Base-by-base conservation (phyloP, 495 filamentous ascomycete genomes). In the Bathelium albidoporum region DNA sequence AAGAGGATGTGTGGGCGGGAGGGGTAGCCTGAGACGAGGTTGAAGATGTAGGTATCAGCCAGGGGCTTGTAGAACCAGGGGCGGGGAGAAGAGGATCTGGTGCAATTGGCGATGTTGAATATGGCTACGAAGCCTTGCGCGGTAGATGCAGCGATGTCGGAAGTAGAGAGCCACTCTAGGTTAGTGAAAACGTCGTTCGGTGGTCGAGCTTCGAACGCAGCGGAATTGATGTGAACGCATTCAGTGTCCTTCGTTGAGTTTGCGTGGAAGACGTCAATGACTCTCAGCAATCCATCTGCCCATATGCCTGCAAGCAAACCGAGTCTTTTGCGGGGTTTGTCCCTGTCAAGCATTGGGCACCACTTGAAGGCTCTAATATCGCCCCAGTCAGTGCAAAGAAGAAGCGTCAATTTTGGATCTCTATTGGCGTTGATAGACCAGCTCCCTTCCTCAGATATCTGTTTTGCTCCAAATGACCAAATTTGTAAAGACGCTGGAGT, bases 331-430 rank as follows among this genome's bases (percentile, higher is more conserved):
- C 7, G 2, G 24, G 1, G 22, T 32, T 29, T 63, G 36, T 74
- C 72, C 64, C 59, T 67, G 68, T 62, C 75, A 7, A 74, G 73
- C 67, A 83, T 73, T 32, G 82, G 84, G 67, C 86, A 89, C 85
- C 85, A 89, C 59, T 80, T 74, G 22, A 89, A 75, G n/a, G 78
- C 75, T 61, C 78, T 79, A 16, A 85, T 68, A 60, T 81, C 73
- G 2, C 85, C 87, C 85, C 86, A 89, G 7, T 85, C 76, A 2
- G 82, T 81, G 67, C 85, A 88, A 22, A 88, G 65, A 2, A 81
- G 77, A n/a, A 81, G 68, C 52, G 71, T 75, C 60, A 83, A 70
- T 58, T 65, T 68, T 16, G 82, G 81, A 32, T 71, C 63, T 49
- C 24, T 65, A 18, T 64, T 63, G 65, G 77, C 73, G 67, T 83